Percentiles rank a stretch among this genome's conserved stretches.
Evolutionary conservation across 2,329 filamentous ascomycete species (phyloP).

Genomic region (Pseudogymnoascus sp.): DNA sequence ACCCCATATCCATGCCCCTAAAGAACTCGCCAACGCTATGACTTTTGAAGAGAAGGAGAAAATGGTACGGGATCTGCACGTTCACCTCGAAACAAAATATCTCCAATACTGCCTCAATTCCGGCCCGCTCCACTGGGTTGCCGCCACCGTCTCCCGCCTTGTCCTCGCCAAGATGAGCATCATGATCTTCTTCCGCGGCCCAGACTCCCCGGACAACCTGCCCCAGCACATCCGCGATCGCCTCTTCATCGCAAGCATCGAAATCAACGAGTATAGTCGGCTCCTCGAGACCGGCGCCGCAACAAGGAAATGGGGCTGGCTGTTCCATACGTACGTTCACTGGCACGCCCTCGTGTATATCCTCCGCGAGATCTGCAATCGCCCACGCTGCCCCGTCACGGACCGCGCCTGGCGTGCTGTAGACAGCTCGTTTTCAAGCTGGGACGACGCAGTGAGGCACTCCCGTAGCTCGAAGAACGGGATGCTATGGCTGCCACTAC

Average conservation of each 20-base stretch:
- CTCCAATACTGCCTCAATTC: constrained; percentile 31
- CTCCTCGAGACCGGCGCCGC: constrained; percentile 30
- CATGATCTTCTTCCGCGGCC: constrained; percentile 27
- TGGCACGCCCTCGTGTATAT: constrained; percentile 40
- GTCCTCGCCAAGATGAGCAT: constrained; percentile 34
- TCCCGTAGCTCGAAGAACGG: constrained; percentile 36
- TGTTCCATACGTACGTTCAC: constrained; percentile 35
- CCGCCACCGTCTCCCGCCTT: constrained; percentile 35
- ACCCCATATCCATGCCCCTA: constrained; percentile 13
- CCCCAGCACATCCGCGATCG: constrained; percentile 31
- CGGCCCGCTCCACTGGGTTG: constrained; percentile 44
- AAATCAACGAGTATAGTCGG: constrained; percentile 35
- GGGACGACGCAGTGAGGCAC: constrained; percentile 21
- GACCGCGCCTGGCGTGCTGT: constrained; percentile 36
- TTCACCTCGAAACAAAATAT: constrained; percentile 26
- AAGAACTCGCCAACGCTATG: constrained; percentile 5
- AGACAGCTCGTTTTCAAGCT: constrained; percentile 26
- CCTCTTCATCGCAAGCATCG: constrained; percentile 33
- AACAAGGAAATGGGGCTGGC: constrained; percentile 37
- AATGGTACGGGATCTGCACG: constrained; percentile 25
- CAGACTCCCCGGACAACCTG: constrained; percentile 23
- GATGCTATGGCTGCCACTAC: constrained; percentile 56
- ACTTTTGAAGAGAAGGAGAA: constrained; percentile 27
- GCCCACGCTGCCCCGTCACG: constrained; percentile 30
- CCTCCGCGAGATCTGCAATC: constrained; percentile 32